Evolutionary conservation across 768 basidiomycete genomes (phyloP).

Genomic region (Jaapia argillacea): DNA sequence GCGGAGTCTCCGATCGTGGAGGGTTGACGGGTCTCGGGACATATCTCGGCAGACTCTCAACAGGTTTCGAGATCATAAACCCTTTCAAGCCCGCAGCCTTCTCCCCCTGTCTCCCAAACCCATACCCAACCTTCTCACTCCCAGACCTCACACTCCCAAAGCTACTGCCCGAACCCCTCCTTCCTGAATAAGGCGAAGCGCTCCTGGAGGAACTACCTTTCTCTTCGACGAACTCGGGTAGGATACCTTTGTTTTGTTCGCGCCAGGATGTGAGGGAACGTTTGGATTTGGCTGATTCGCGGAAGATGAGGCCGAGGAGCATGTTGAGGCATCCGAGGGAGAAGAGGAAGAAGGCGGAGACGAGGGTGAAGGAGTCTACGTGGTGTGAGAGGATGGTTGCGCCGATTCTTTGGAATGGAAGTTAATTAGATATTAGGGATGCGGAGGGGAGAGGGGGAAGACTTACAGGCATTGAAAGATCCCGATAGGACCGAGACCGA

Average conservation of each 20-base stretch:
- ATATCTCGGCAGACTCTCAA: constrained; percentile 47
- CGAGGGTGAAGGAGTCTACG: constrained; percentile 74
- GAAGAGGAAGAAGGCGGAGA: constrained; percentile 79
- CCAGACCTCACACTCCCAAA: not conserved
- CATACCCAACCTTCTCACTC: constrained; percentile 13
- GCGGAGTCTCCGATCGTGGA: constrained; percentile 1
- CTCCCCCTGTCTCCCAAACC: constrained; percentile 27
- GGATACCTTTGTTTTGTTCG: constrained; percentile 41
- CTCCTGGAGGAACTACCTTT: constrained; percentile 25
- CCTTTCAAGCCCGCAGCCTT: constrained; percentile 26
- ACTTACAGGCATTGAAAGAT: constrained; percentile 79
- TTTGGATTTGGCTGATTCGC: constrained; percentile 50
- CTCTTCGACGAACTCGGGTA: constrained; percentile 36
- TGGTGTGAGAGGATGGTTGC: constrained; percentile 67
- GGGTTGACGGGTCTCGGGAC: constrained; percentile 27
- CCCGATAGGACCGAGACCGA: constrained; percentile 82
- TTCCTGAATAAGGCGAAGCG: constrained; percentile 23
- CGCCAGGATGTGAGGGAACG: constrained; percentile 65
- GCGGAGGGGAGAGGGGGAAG: not conserved
- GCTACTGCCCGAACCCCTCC: constrained; percentile 5
- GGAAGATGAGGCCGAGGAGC: constrained; percentile 72
- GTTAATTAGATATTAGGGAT: constrained; percentile 6
- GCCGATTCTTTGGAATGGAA: constrained; percentile 44
- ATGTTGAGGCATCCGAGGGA: constrained; percentile 79
- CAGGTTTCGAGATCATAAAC: constrained; percentile 47